Conservation (phyloP, 1,284 basidiomycete species). For the Ustilago trichophora region DNA sequence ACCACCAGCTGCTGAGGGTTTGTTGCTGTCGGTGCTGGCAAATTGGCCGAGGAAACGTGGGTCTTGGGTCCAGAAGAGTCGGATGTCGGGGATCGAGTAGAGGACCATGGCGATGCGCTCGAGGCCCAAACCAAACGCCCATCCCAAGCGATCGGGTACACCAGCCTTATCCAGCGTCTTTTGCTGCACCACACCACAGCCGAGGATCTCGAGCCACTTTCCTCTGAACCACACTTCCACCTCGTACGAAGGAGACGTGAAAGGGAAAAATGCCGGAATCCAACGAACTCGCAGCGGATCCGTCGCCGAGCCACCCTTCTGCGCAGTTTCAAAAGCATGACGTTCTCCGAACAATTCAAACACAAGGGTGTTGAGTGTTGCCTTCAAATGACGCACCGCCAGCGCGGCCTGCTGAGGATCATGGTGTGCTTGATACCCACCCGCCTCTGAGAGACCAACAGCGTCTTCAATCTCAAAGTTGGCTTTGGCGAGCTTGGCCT, state of each 20-base stretch:
- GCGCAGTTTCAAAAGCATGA: conserved; percentile 67
- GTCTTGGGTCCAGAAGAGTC: conserved; percentile 97
- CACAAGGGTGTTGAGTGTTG: conserved; percentile 88
- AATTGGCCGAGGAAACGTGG: conserved; percentile 89
- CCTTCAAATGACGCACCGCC: conserved; percentile 85
- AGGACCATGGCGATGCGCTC: conserved; percentile 99
- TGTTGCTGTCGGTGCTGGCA: conserved; percentile 67
- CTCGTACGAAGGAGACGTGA: conserved; percentile 96
- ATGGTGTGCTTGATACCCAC: conserved; percentile 83
- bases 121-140: conserved; percentile 97
- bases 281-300: conserved; percentile 85
- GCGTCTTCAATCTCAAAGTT: conserved; percentile 84
- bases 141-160: conserved; percentile 80
- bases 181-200: conserved; percentile 90
- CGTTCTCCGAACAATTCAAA: conserved; percentile 77
- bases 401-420: conserved; percentile 70
- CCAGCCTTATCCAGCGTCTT: conserved; percentile 81
- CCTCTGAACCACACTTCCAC: conserved; percentile 96
- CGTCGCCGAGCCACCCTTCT: conserved; percentile 44
- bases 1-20: conserved; percentile 30
- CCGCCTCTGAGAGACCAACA: conserved; percentile 75
- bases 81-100: conserved; percentile 95
- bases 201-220: conserved; percentile 96
- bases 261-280: conserved; percentile 98
- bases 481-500: conserved; percentile 67